Percentiles rank a stretch among this genome's conserved stretches.
Conservation (phyloP, 768 basidiomycete species). For the Chlorophyllum brunneum region DNA sequence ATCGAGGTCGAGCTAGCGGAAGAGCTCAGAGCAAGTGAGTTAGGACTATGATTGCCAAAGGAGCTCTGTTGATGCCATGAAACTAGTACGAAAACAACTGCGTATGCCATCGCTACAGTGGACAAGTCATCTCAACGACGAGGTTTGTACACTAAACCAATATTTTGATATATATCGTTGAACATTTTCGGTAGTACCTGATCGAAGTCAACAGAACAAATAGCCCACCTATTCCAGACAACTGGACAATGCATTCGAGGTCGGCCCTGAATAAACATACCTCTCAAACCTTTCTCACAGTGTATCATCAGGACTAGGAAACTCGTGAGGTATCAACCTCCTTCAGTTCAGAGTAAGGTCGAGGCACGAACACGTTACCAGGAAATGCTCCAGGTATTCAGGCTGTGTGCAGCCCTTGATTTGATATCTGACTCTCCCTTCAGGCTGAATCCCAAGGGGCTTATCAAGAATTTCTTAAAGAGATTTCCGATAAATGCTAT, state of each 20-base stretch:
- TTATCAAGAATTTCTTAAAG: constrained; percentile 61
- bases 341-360: constrained; percentile 54
- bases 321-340: constrained; percentile 69
- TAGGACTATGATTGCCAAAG: neutral
- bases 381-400: constrained; percentile 56
- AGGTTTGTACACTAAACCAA: constrained; percentile 40
- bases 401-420: neutral
- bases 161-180: neutral
- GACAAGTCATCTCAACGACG: constrained; percentile 60
- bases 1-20: constrained; percentile 70
- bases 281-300: neutral
- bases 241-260: constrained; percentile 70
- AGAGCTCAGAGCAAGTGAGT: constrained; percentile 64
- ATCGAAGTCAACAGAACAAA: constrained; percentile 68
- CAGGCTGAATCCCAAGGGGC: constrained; percentile 62
- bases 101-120: constrained; percentile 73
- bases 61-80: neutral
- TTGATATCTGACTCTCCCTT: neutral
- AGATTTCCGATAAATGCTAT: constrained; percentile 69
- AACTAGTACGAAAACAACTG: constrained; percentile 64
- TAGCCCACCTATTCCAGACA: constrained; percentile 45
- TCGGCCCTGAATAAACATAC: constrained; percentile 20
- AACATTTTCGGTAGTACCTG: constrained; percentile 50
- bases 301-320: neutral
- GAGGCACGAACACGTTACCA: constrained; percentile 71